These are phyloP conservation scores for Phyllosticta citrichinensis DNA, from an alignment of 2,329 filamentous ascomycete genomes.

Conservation along the genomic window DNA sequence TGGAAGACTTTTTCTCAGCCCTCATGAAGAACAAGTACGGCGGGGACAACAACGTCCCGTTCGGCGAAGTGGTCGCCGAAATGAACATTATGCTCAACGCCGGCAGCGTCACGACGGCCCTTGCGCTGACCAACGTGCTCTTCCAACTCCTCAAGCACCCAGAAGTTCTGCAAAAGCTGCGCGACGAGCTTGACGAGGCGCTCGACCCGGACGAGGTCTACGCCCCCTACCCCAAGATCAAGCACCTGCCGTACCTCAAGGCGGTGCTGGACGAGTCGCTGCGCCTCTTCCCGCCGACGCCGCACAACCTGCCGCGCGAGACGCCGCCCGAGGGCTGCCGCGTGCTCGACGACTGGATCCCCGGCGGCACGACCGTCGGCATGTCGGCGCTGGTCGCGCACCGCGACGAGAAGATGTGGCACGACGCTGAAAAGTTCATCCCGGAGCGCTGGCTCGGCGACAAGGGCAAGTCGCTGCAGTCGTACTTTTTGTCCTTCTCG, in stretches of 20 bases:
- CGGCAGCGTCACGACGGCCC: constrained; percentile 27
- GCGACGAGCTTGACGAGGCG: constrained; percentile 14
- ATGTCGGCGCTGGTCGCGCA: constrained; percentile 29
- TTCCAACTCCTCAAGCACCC: constrained; percentile 30
- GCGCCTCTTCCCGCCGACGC: constrained; percentile 15
- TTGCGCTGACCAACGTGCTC: constrained; percentile 23
- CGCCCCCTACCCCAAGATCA: constrained; percentile 15
- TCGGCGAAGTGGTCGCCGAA: constrained; percentile 4
- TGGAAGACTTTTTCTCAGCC: constrained; percentile 8
- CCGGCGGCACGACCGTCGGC: constrained; percentile 27
- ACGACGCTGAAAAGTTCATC: constrained; percentile 35
- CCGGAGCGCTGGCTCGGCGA: constrained; percentile 40
- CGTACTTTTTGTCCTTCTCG: constrained; percentile 14
- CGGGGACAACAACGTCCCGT: neutral
- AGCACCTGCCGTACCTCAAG: constrained; percentile 19
- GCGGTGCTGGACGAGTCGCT: constrained; percentile 24
- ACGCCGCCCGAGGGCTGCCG: constrained; percentile 15
- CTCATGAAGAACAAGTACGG: constrained; percentile 8
- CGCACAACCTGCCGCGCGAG: constrained; percentile 19
- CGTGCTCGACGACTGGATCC: constrained; percentile 20
- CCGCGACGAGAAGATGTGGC: constrained; percentile 43
- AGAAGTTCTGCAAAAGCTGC: constrained; percentile 15
- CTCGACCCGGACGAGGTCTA: constrained; percentile 10
- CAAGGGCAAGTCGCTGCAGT: constrained; percentile 15
- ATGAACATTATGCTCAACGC: constrained; percentile 16